Conservation (phyloP, 768 basidiomycete genomes). For the Russula abietina region DNA sequence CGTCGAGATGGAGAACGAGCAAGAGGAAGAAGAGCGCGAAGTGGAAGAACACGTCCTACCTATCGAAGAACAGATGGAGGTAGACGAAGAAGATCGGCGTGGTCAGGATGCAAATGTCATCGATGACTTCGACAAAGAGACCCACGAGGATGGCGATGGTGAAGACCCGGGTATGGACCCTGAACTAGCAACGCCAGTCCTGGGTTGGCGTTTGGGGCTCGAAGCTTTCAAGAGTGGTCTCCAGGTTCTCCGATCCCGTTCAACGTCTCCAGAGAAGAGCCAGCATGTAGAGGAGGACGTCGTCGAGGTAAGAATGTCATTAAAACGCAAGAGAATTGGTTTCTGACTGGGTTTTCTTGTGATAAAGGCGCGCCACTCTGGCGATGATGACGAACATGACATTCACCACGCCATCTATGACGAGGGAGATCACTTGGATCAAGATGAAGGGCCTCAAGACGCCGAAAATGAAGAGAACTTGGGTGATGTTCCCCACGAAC, state of each 20-base stretch:
- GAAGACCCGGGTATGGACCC: constrained; percentile 27
- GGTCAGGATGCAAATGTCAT: constrained; percentile 17
- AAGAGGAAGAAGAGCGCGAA: constrained; percentile 41
- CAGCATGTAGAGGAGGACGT: constrained; percentile 10
- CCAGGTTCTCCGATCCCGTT: constrained; percentile 31
- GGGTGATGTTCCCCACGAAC: constrained; percentile 5
- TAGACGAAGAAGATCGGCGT: constrained; percentile 17
- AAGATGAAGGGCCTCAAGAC: constrained; percentile 15
- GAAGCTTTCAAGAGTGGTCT: constrained; percentile 31
- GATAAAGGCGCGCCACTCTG: neutral
- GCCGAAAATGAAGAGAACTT: constrained; percentile 25
- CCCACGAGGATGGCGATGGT: constrained; percentile 28
- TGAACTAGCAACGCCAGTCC: constrained; percentile 29
- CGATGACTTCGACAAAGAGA: constrained; percentile 20
- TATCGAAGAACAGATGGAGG: constrained; percentile 24
- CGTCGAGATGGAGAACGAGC: constrained; percentile 46
- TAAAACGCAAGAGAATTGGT: neutral
- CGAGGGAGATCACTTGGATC: constrained; percentile 28
- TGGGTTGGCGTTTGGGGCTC: constrained; percentile 34
- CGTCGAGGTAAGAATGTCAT: constrained; percentile 7
- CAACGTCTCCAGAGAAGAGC: constrained; percentile 26
- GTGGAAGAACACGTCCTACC: constrained; percentile 19
- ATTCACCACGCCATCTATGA: constrained; percentile 21
- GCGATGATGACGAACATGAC: constrained; percentile 20
- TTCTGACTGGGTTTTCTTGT: neutral